Conservation (phyloP, 768 basidiomycete genomes). For the Phlebiopsis flavidoalba region DNA sequence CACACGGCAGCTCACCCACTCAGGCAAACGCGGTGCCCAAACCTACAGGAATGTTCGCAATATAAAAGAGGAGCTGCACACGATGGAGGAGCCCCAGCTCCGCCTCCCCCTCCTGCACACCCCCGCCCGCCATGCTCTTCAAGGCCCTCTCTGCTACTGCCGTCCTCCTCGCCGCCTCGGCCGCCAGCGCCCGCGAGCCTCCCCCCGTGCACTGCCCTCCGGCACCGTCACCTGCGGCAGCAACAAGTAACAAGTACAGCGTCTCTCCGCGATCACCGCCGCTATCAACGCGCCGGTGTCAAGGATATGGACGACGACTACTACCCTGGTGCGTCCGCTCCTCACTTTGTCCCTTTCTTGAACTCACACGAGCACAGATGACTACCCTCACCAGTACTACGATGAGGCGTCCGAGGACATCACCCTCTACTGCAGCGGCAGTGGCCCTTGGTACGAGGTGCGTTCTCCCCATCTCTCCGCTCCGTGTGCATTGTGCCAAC, state of each 20-base stretch:
- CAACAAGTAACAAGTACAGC: conserved; percentile 18
- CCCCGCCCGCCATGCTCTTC: conserved; percentile 5
- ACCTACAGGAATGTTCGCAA: not conserved
- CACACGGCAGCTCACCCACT: not conserved
- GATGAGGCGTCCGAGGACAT: conserved; percentile 15
- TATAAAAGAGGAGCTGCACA: not conserved
- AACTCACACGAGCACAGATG: conserved; percentile 4
- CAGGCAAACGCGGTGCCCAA: not conserved
- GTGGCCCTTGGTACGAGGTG: conserved; percentile 19
- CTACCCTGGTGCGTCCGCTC: conserved; percentile 5
- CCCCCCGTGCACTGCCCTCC: conserved; percentile 13
- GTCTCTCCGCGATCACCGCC: conserved; percentile 9
- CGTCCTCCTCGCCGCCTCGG: conserved; percentile 2
- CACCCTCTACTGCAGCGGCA: conserved; percentile 17
- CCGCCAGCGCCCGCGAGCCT: conserved; percentile 1
- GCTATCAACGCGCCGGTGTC: conserved; percentile 16
- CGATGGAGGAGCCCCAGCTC: not conserved
- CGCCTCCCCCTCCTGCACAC: not conserved
- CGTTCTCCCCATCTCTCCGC: not conserved
- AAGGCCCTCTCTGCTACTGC: conserved; percentile 5
- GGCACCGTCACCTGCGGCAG: conserved; percentile 20
- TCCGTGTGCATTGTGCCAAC: not conserved
- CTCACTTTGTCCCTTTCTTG: too few relatives aligned
- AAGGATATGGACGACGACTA: conserved; percentile 9
- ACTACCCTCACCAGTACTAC: conserved; percentile 22